These are phyloP conservation scores for Aspergillus ellipticus DNA, from an alignment of 495 filamentous ascomycete genomes.

Conservation along the genomic window DNA sequence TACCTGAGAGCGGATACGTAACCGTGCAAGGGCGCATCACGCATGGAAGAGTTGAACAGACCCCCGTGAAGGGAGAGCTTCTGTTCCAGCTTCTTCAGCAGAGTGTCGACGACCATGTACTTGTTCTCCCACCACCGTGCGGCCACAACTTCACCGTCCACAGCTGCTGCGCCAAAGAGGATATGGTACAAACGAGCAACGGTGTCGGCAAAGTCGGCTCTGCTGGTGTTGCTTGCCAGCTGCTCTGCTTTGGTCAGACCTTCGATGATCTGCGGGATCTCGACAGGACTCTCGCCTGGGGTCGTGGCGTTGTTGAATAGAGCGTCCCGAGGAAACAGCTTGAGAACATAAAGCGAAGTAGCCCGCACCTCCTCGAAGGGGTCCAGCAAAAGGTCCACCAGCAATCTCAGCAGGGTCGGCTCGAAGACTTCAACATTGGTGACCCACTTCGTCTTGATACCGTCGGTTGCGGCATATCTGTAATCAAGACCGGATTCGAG, in stretches of 20 bases:
- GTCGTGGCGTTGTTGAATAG: conserved; percentile 15
- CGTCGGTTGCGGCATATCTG: conserved; percentile 15
- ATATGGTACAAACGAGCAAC: conserved; percentile 60
- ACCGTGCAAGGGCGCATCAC: conserved; percentile 66
- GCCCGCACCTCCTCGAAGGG: conserved; percentile 90
- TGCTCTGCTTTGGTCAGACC: conserved; percentile 36
- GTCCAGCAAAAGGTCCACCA: conserved; percentile 77
- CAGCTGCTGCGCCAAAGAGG: conserved; percentile 43
- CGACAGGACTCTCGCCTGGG: conserved; percentile 1
- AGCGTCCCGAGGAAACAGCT: conserved; percentile 35
- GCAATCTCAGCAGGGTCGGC: conserved; percentile 40
- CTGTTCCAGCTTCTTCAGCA: conserved; percentile 49
- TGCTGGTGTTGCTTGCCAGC: conserved; percentile 65
- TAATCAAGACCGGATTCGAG: conserved; percentile 53
- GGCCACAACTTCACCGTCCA: conserved; percentile 3
- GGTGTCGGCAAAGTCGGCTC: conserved; percentile 84
- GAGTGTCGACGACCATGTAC: conserved; percentile 39
- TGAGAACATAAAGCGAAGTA: conserved; percentile 56
- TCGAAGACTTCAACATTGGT: conserved; percentile 54
- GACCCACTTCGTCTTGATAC: conserved; percentile 42
- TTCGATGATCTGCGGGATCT: conserved; percentile 22
- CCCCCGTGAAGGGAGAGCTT: conserved; percentile 53
- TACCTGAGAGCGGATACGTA: conserved; percentile 64
- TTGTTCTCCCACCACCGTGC: conserved; percentile 36
- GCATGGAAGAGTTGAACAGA: conserved; percentile 57